Evolutionary conservation across 208 protist species (phyloP), one percentile per base, ranked within the genome.

Genomic region (Borovskyia barvae): DNA sequence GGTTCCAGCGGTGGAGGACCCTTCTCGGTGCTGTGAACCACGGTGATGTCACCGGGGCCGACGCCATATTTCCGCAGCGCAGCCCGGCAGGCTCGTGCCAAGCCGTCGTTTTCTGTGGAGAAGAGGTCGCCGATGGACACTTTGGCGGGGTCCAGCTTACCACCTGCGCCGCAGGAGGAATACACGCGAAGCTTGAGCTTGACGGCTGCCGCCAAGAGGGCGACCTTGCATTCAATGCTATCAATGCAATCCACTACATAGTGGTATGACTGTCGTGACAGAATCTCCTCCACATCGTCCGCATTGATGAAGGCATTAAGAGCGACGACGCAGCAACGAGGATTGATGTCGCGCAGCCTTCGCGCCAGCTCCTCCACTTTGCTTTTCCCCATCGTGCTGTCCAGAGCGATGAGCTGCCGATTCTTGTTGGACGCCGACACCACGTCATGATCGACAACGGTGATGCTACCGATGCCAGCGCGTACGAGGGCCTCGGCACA

Each of bases 181-280:
- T 89, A 92, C 2, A 90, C 80, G 29, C 66, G 71, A 15, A 94
- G 14, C n/a, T 72, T 58, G 41, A 80, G 65, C 55, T 75, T 63
- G 47, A 80, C 75, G 1, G 82, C 75, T 0, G 80, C 72, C 1
- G 65, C 66, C 15, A 97, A 76, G 28, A 97, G 72, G 2, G 81
- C 72, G 5, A 93, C 78, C 56, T 97, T 97, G 63, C 86, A 93
- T 24, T 86, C 76, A 12, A 96, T 77, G 49, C 84, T 95, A 66
- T 97, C 92, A 47, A 97, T 97, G 75, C 86, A 93, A 56, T 96
- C 92, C 30, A 96, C 79, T 2, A 97, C 80, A 45, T 75, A 93
- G 64, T 92, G 75, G 58, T 91, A 95, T 20, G 41, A 36, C 66
- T 94, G 85, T 22, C 81, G 67, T 12, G 74, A 63, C 22, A 97